A percentile compares a stretch with the other conserved stretches of the same genome.
phyloP scores from a whole-genome alignment of 352 stramenopile species.

The Globisporangium canariense region DNA sequence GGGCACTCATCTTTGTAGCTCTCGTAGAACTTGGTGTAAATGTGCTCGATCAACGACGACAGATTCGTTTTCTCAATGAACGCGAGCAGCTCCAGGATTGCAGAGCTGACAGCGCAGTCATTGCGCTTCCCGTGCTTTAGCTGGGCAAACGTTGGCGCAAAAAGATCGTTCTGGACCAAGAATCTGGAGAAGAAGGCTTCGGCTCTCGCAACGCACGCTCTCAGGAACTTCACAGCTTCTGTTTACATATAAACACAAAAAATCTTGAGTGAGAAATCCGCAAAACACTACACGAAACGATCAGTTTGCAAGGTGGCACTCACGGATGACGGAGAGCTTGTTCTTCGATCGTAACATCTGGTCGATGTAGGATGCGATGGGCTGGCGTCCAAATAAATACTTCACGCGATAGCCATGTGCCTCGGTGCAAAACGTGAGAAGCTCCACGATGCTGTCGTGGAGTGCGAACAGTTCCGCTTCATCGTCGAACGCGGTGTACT shows the following conservation, averaged over 20 bases:
- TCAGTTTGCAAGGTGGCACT: constrained; percentile 16
- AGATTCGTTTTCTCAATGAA: constrained; percentile 80
- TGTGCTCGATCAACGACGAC: constrained; percentile 66
- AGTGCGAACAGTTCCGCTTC: constrained; percentile 59
- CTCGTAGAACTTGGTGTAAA: constrained; percentile 78
- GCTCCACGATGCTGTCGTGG: constrained; percentile 80
- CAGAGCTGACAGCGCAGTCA: constrained; percentile 58
- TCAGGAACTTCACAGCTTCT: constrained; percentile 81
- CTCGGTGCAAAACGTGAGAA: constrained; percentile 85
- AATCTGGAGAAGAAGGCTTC: constrained; percentile 85
- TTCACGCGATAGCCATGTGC: constrained; percentile 84
- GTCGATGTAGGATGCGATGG: constrained; percentile 66
- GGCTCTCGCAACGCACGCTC: constrained; percentile 61
- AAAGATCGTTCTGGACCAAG: constrained; percentile 73
- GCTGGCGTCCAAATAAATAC: constrained; percentile 80
- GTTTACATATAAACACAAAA: neutral
- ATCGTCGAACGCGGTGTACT: constrained; percentile 49
- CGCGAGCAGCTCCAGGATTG: constrained; percentile 68
- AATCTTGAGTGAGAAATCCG: neutral
- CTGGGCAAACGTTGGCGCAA: constrained; percentile 51
- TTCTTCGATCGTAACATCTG: constrained; percentile 80
- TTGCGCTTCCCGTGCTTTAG: constrained; percentile 51
- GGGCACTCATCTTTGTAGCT: constrained; percentile 67
- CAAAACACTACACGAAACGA: neutral
- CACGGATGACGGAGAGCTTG: constrained; percentile 84